These are phyloP conservation scores for Bipolaris cookei DNA, from an alignment of 2,329 filamentous ascomycete species.

Conservation along the genomic window DNA sequence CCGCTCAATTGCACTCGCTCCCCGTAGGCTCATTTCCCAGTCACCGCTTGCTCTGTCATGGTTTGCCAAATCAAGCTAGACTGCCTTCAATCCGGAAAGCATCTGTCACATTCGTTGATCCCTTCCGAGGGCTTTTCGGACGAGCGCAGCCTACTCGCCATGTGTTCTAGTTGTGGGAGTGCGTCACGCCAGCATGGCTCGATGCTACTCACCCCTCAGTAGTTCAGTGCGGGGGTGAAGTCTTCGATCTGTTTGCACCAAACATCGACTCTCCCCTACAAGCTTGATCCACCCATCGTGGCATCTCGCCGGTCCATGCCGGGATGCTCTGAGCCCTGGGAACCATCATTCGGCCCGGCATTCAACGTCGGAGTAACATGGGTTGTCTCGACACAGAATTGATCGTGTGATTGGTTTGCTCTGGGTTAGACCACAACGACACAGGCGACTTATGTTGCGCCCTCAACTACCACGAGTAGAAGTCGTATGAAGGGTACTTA, in stretches of 20 bases:
- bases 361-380: background rate
- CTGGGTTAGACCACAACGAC: background rate
- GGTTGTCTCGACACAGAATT: background rate
- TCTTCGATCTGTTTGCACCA: background rate
- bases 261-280: background rate
- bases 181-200: constrained; percentile 27
- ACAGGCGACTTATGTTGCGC: background rate
- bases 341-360: constrained; percentile 4
- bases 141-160: constrained; percentile 31
- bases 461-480: background rate
- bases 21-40: background rate
- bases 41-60: constrained; percentile 2
- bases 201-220: constrained; percentile 12
- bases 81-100: constrained; percentile 24
- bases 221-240: constrained; percentile 16
- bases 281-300: background rate
- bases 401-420: background rate
- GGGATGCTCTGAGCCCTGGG: background rate
- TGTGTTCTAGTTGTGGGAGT: constrained; percentile 2
- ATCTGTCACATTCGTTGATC: constrained; percentile 13
- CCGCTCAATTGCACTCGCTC: background rate
- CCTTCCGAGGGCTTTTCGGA: constrained; percentile 33
- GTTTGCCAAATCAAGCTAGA: constrained; percentile 19
- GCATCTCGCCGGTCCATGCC: constrained; percentile 10
- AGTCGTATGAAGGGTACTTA: background rate